Conservation (phyloP, 2,329 filamentous ascomycete species). For the Chrysosporium queenslandicum region DNA sequence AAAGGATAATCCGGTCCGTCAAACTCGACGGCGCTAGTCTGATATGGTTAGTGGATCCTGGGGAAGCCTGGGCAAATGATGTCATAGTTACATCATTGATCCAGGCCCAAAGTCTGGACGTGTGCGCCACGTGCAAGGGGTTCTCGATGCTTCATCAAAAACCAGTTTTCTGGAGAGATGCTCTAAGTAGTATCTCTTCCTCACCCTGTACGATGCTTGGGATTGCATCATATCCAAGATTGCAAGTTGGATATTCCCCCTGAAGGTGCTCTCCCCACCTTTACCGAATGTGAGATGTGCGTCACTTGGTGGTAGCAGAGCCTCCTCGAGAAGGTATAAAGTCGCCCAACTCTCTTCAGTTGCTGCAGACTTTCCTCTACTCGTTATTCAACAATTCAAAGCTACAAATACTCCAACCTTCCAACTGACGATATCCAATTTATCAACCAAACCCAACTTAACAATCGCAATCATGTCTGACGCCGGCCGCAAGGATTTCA, state of each 20-base stretch:
- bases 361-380: not conserved
- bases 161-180: not conserved
- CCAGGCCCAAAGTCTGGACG: not conserved
- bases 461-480: conserved; percentile 47
- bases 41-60: no score
- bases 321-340: conserved; percentile 6
- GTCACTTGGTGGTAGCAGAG: not conserved
- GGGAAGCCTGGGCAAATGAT: no score
- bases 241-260: conserved; percentile 5
- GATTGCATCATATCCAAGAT: conserved; percentile 12
- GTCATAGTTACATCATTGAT: conserved; percentile 4
- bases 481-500: conserved; percentile 51
- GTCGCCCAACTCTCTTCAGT: not conserved
- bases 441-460: conserved; percentile 4
- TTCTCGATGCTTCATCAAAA: not conserved
- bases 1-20: no score
- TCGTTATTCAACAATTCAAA: not conserved
- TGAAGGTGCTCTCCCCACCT: not conserved
- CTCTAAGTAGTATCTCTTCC: not conserved
- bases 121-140: not conserved
- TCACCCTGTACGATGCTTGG: not conserved
- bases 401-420: not conserved
- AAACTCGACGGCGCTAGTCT: no score
- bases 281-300: not conserved
- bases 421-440: conserved; percentile 1